Evolutionary conservation across 495 filamentous ascomycete species (phyloP).

Genomic region (Saxispiralis lemnorum): DNA sequence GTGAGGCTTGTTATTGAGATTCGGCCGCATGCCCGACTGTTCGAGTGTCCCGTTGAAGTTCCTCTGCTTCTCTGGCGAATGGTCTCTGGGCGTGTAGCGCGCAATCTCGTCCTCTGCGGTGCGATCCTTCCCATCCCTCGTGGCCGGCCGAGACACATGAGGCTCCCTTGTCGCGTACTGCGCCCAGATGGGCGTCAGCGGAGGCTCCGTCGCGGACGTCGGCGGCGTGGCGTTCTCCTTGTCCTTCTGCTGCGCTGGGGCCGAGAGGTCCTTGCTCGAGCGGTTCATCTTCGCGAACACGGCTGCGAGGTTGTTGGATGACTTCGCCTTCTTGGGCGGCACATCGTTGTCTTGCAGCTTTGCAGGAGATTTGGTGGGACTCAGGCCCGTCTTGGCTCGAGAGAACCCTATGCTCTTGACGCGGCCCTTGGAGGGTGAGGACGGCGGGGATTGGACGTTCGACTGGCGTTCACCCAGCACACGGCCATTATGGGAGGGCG

Average conservation of each 20-base stretch:
- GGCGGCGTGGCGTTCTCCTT: constrained; percentile 60
- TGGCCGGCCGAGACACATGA: constrained; percentile 4
- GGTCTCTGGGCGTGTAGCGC: constrained; percentile 42
- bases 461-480: constrained; percentile 12
- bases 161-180: constrained; percentile 35
- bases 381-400: constrained; percentile 15
- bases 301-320: constrained; percentile 55
- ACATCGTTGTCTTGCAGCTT: constrained; percentile 28
- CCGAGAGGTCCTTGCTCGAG: constrained; percentile 35
- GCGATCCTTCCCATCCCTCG: constrained; percentile 7
- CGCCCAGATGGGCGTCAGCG: constrained; percentile 53
- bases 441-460: constrained; percentile 12
- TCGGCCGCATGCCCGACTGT: constrained; percentile 34
- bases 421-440: constrained; percentile 8
- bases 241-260: constrained; percentile 34
- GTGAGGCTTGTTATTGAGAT: constrained; percentile 29
- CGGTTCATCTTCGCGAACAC: constrained; percentile 43
- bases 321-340: constrained; percentile 70
- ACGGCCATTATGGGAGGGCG: constrained; percentile 19
- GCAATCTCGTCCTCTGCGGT: constrained; percentile 39
- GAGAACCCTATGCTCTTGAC: constrained; percentile 1
- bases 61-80: constrained; percentile 46
- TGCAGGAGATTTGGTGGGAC: constrained; percentile 33
- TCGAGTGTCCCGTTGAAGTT: constrained; percentile 39
- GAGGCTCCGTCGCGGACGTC: constrained; percentile 35